Evolutionary conservation across 495 filamentous ascomycete genomes (phyloP), one percentile per base, ranked within the genome.

Genomic region (Penicillium malachiteum): DNA sequence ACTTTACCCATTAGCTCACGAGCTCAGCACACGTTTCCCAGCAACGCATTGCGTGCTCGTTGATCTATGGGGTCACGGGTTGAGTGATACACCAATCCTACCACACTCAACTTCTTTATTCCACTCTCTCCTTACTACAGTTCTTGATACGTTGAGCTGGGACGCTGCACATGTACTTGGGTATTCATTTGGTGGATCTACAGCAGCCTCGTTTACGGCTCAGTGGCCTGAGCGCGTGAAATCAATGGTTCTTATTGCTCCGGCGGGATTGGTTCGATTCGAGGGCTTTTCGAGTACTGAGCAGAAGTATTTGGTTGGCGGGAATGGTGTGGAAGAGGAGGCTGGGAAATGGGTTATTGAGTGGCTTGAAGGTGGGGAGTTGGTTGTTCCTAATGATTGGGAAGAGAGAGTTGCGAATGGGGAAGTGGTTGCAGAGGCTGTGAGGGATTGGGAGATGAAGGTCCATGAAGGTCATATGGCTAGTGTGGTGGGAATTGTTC

Each of bases 341-440:
- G 72, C 69, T 38, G 49, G 54, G 44, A 59, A 55, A n/a, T 72
- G 66, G 67, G 60, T 76, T 16, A 35, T 74, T 13, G 58, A 66
- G 31, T 69, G 60, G 7, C 61, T 75, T 13, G 74, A 74, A 48
- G 73, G 74, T 0, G 74, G 74, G 0, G 14, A 61, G 4, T 56
- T 72, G 30, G 54, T 66, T 38, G 69, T 78, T 21, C 75, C 74
- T 17, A 16, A 48, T 12, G 72, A 73, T 53, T 80, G 77, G 77
- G 58, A 67, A 59, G 71, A 78, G 59, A 72, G 71, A 30, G 68
- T 78, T 34, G 50, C 10, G 13, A 55, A 64, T 13, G 72, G 74
- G 12, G 73, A 76, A 33, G 63, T 79, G 7, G 78, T 80, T 35
- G 69, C 72, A 0, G 69, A 77, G 57, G 77, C 77, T 12, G 62